Evolutionary conservation across 768 basidiomycete genomes (phyloP).

Genomic region (Steccherinum ochraceum): DNA sequence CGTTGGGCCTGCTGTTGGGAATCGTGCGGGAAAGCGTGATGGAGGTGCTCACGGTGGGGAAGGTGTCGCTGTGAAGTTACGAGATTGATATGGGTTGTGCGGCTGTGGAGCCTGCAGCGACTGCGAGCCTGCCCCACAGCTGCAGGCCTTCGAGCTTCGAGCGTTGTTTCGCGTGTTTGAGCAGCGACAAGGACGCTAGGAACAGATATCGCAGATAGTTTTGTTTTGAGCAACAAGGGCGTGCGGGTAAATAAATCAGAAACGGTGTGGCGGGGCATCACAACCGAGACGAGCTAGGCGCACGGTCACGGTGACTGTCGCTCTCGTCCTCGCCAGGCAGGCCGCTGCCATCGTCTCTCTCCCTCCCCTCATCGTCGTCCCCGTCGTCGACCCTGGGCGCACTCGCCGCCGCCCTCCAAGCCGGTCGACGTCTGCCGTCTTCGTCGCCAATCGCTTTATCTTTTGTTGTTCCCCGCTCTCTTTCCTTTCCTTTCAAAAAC

Average conservation of each 20-base stretch:
- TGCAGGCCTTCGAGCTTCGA: no score
- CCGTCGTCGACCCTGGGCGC: conserved; percentile 13
- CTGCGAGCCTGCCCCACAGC: no score
- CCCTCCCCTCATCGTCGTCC: conserved; percentile 15
- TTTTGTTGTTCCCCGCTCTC: conserved; percentile 14
- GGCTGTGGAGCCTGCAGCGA: not conserved
- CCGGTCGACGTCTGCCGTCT: conserved; percentile 8
- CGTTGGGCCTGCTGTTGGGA: no score
- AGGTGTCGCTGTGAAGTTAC: not conserved
- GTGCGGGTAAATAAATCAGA: not conserved
- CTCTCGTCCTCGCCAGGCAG: not conserved
- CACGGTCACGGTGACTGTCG: not conserved
- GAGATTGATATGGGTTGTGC: not conserved
- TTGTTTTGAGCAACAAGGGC: no score
- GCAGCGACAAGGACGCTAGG: no score
- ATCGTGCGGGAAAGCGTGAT: not conserved
- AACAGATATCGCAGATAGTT: no score
- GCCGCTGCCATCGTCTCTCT: conserved; percentile 10
- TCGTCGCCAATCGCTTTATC: conserved; percentile 9
- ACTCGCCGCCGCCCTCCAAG: conserved; percentile 9
- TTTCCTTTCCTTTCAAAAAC: conserved; percentile 18
- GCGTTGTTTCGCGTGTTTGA: no score
- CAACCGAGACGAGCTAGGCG: conserved; percentile 2
- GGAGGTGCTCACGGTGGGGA: not conserved
- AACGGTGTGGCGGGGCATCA: conserved; percentile 1